Evolutionary conservation across 2,329 filamentous ascomycete species (phyloP), one percentile per base, ranked within the genome.

Genomic region (Xylariomycetidae sp.): DNA sequence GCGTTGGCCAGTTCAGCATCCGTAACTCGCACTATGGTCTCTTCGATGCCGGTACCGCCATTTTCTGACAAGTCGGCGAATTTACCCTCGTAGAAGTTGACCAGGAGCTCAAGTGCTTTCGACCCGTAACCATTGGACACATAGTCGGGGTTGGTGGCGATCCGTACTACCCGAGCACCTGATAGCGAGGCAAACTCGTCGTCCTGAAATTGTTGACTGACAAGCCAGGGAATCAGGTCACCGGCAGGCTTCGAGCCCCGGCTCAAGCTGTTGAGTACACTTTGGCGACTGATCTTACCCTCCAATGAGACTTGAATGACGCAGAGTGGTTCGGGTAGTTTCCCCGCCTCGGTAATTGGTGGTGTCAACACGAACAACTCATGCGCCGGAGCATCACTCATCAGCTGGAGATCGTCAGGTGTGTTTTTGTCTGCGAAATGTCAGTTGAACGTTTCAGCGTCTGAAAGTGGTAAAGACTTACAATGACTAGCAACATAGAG

Each of bases 191-290:
- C 92, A 57, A 98, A 98, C 46, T 96, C 88, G 46, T 94, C 88
- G 51, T 98, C 92, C 56, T 97, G 92, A 67, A 95, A 98, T 57
- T 98, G 92, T 57, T 97, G 89, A 57, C 88, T 94, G 42, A 98
- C 86, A 19, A 97, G 75, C 92, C 92, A 98, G 1, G 92, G 92
- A 37, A 98, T 98, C 34, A 98, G 67, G 59, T 98, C 92, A 51
- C 92, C 92, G 25, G 86, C 81, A 2, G 90, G 88, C 48, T 92
- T 75, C 56, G 92, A 85, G 23, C 92, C 94, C 56, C 92, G 78
- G 51, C 85, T 90, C 44, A 98, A 66, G 57, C 86, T 86, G 62
- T 88, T 94, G 38, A 96, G 68, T 4, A 98, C 89, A 54, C 89
- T 97, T 53, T 94, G 83, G 45, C 82, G 79, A 67, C 89, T 96